A percentile compares a stretch with the other conserved stretches of the same genome.
Conservation (phyloP, 495 filamentous ascomycete species). For the Pyrenula aspistea region DNA sequence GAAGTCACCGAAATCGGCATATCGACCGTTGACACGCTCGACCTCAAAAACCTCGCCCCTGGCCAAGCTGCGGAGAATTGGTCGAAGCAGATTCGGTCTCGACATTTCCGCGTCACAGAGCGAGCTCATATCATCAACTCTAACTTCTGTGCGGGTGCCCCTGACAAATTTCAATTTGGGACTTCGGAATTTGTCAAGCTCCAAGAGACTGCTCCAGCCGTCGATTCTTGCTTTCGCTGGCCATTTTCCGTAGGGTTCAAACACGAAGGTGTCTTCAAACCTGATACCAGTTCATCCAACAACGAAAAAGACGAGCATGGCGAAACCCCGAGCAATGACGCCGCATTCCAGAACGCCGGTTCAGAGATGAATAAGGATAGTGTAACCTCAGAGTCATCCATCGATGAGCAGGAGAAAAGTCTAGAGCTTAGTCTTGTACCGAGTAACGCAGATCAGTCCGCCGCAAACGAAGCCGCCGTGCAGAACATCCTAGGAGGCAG, state of each 20-base stretch:
- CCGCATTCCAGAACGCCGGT: background rate
- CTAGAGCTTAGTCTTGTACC: background rate
- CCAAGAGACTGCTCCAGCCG: constrained; percentile 20
- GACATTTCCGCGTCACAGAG: constrained; percentile 70
- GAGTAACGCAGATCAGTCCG: background rate
- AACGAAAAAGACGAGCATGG: background rate
- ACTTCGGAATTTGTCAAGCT: constrained; percentile 31
- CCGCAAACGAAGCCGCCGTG: background rate
- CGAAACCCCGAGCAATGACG: background rate
- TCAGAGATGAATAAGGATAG: background rate
- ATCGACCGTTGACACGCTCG: constrained; percentile 63
- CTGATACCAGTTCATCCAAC: background rate
- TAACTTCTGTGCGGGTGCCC: constrained; percentile 54
- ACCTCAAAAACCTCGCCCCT: constrained; percentile 39
- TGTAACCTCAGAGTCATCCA: background rate
- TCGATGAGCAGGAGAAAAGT: background rate
- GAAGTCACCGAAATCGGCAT: constrained; percentile 79
- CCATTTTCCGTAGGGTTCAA: constrained; percentile 27
- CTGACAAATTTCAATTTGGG: constrained; percentile 69
- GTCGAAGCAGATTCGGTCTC: constrained; percentile 48
- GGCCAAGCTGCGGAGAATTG: constrained; percentile 49
- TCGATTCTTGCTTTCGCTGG: constrained; percentile 37
- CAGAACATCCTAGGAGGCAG: background rate
- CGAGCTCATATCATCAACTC: constrained; percentile 49
- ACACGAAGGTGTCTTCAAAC: background rate